Evolutionary conservation across 208 protist genomes (phyloP), one percentile per base, ranked within the genome.

Genomic region (Leptomonas seymouri): DNA sequence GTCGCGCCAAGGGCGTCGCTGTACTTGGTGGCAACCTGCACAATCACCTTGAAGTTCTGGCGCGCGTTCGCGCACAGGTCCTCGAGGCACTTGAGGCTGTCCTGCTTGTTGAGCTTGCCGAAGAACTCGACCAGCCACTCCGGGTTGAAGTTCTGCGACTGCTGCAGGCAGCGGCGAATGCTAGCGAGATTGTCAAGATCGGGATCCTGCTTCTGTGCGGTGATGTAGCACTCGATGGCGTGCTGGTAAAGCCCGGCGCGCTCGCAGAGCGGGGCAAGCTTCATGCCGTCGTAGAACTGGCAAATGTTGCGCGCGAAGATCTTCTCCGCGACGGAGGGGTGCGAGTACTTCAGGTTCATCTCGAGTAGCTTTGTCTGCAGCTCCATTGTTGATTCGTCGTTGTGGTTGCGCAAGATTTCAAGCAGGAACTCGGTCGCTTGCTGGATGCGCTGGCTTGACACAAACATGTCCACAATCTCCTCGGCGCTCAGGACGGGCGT

Each of bases 351-450:
- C n/a, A 99, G 81, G 81, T 99, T 99, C 69, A 99, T 99, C 85
- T 99, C 98, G 12, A 99, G 87, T 44, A 99, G 88, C 66, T 98
- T 98, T 12, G 99, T 99, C 87, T 99, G 99, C 8, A 99, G 89
- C 34, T 93, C 90, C 28, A 80, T 84, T 16, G 88, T 99, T 51
- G 94, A 87, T 75, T 97, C 95, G 55, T 89, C 84, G 73, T 85
- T 87, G 79, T 98, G 88, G 42, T 79, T 77, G 66, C 96, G 97
- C 36, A 99, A 85, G 16, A 99, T 93, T 46, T 99, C 98, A 36
- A 99, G 85, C 28, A 99, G 80, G 78, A 99, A 99, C 44, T 93
- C 86, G 7, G 98, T 99, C 20, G 96, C 97, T 74, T 99, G 94
- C 76, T 99, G 96, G 54, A 99, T 90, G 58, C 98, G 89, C 78